Percentiles rank a stretch among this genome's conserved stretches.
Evolutionary conservation across 306 rosid genomes (phyloP).

Genomic region (Corylus americana): DNA sequence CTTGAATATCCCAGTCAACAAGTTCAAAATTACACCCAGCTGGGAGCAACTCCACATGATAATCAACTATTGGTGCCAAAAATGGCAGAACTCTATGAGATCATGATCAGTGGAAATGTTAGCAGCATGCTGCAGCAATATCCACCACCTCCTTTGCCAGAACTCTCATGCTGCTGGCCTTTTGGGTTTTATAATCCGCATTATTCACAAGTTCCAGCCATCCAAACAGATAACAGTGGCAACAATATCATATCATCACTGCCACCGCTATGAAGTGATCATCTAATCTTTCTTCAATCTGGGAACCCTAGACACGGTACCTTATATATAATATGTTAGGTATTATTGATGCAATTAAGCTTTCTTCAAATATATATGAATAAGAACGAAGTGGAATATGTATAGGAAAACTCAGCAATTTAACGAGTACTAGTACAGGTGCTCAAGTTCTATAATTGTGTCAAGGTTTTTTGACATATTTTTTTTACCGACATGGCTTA

Average conservation of each 20-base stretch:
- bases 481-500: not conserved
- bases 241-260: conserved; percentile 29
- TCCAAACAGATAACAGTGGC: conserved; percentile 55
- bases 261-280: conserved; percentile 31
- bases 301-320: conserved; percentile 1
- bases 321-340: not conserved
- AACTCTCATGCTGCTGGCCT: conserved; percentile 27
- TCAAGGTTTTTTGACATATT: not conserved
- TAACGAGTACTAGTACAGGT: conserved; percentile 25
- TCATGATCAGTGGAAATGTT: conserved; percentile 33
- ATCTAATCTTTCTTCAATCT: conserved; percentile 18
- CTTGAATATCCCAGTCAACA: conserved; percentile 38
- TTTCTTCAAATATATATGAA: conserved; percentile 15
- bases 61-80: conserved; percentile 26
- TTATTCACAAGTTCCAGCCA: conserved; percentile 33
- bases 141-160: conserved; percentile 44
- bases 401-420: conserved; percentile 33
- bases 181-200: conserved; percentile 20
- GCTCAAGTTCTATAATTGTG: conserved; percentile 22
- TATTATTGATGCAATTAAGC: not conserved
- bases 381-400: conserved; percentile 6
- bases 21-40: conserved; percentile 31
- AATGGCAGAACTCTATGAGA: conserved; percentile 48
- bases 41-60: conserved; percentile 12
- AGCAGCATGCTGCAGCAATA: conserved; percentile 32